These are phyloP conservation scores for Hymenoscyphus fraxineus DNA, from an alignment of 2,329 filamentous ascomycete genomes.

Conservation along the genomic window DNA sequence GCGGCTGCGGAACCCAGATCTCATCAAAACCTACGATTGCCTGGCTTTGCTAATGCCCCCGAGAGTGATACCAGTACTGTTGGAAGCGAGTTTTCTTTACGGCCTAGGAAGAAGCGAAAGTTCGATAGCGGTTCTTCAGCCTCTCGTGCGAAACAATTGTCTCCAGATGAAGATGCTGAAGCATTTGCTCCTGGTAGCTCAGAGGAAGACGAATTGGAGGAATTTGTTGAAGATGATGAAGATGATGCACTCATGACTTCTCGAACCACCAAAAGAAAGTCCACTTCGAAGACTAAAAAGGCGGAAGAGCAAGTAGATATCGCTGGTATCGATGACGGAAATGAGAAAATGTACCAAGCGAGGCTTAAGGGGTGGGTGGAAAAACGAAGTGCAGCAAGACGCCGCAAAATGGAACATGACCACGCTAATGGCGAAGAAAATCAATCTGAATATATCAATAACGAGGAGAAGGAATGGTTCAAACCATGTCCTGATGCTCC, in stretches of 20 bases:
- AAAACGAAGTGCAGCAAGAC: conserved; percentile 57
- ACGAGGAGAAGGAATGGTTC: conserved; percentile 65
- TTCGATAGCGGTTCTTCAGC: conserved; percentile 32
- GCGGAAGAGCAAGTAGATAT: conserved; percentile 35
- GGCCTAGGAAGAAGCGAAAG: conserved; percentile 55
- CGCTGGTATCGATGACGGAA: conserved; percentile 72
- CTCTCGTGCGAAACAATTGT: conserved; percentile 16
- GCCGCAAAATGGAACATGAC: conserved; percentile 36
- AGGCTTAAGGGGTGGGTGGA: conserved; percentile 73
- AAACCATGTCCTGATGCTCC: conserved; percentile 79
- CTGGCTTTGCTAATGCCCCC: conserved; percentile 62
- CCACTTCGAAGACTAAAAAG: conserved; percentile 24
- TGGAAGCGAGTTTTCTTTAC: conserved; percentile 54
- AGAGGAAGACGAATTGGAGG: conserved; percentile 27
- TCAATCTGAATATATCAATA: conserved; percentile 36
- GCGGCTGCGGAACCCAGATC: conserved; percentile 50
- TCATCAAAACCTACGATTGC: conserved; percentile 69
- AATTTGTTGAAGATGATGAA: conserved; percentile 29
- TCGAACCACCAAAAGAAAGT: conserved; percentile 37
- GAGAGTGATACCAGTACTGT: conserved; percentile 33
- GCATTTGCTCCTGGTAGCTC: conserved; percentile 24
- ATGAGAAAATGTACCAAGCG: conserved; percentile 74
- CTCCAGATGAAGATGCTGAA: conserved; percentile 39
- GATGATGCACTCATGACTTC: conserved; percentile 39
- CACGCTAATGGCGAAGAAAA: conserved; percentile 40